Percentiles rank a stretch among this genome's conserved stretches.
phyloP scores from a whole-genome alignment of 1,139 yeast species.

The Candida tetrigidarum region DNA sequence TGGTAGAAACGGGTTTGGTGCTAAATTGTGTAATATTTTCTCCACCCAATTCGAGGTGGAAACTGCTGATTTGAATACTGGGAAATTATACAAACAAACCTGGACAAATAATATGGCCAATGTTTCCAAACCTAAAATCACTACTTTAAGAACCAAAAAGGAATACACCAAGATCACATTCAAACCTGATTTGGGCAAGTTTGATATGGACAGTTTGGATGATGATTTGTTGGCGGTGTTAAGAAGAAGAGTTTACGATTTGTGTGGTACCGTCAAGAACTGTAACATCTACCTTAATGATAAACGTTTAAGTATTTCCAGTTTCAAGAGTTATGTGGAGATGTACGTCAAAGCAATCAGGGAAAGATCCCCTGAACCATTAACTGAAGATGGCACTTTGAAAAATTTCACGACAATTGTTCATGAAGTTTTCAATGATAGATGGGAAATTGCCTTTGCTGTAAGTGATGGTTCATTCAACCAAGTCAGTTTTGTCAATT shows the following conservation, averaged over 20 bases:
- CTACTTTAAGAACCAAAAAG: constrained; percentile 57
- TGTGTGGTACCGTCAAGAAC: constrained; percentile 94
- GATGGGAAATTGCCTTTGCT: constrained; percentile 98
- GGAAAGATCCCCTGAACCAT: constrained; percentile 37
- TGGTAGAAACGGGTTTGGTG: constrained; percentile 99
- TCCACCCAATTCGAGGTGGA: constrained; percentile 87
- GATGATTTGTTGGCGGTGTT: constrained; percentile 82
- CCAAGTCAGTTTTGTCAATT: constrained; percentile 96
- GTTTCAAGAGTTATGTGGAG: constrained; percentile 87
- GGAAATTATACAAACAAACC: constrained; percentile 70
- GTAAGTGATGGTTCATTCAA: constrained; percentile 88
- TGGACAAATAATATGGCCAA: constrained; percentile 90
- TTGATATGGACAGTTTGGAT: constrained; percentile 83
- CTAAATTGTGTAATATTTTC: constrained; percentile 87
- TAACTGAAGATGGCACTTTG: constrained; percentile 25
- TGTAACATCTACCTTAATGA: constrained; percentile 82
- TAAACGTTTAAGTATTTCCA: constrained; percentile 65
- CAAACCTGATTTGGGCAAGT: constrained; percentile 84
- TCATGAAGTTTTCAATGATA: constrained; percentile 68
- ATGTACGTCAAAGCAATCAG: constrained; percentile 79
- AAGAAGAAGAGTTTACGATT: constrained; percentile 92
- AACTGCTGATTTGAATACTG: constrained; percentile 78
- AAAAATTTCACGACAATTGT: constrained; percentile 60
- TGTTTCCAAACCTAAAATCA: constrained; percentile 77
- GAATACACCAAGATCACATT: constrained; percentile 91